Evolutionary conservation across 2,329 filamentous ascomycete species (phyloP), one percentile per base, ranked within the genome.

Genomic region (Phialocephala sp.): DNA sequence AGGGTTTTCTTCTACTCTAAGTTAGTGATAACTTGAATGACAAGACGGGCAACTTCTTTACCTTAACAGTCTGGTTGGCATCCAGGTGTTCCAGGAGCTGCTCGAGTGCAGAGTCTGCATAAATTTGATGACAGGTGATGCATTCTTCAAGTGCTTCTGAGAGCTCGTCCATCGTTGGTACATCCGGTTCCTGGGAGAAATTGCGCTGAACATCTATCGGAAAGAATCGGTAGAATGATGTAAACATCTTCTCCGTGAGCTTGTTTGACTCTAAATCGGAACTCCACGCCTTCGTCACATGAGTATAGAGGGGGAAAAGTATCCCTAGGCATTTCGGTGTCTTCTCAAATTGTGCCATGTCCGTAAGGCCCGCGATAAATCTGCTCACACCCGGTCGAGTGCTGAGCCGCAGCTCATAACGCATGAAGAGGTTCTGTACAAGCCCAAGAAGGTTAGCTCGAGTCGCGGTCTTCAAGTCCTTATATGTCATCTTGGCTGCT

Each of bases 11-110:
- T 71, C 74, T 76, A 60, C 1, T 62, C 15, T 12, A 32, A 4
- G 41, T 74, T 66, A 73, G 71, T 50, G 64, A n/a, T n/a, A 11
- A 11, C 20, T 27, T 43, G 43, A 35, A 55, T 39, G 11, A 15
- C n/a, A 12, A 62, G 15, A 55, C 32, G n/a, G 56, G 18, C 8
- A n/a, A 32, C 18, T 54, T 9, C 15, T 32, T 59, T 72, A 74
- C 74, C 73, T 76, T 76, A 20, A 72, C 74, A 47, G 71, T 69
- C 8, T 74, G 55, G 66, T 74, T 71, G 14, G 63, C 65, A 56
- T 76, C 74, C 22, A 76, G 41, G 22, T 68, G 68, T 2, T 70
- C 67, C 2, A 76, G 64, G 4, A 74, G 62, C 24, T 62, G 59
- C 39, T 67, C 62, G 36, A 76, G 72, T 35, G 71, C 65, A 43